Evolutionary conservation across 345 rosid genomes (phyloP).

Genomic region (Populus tremula): DNA sequence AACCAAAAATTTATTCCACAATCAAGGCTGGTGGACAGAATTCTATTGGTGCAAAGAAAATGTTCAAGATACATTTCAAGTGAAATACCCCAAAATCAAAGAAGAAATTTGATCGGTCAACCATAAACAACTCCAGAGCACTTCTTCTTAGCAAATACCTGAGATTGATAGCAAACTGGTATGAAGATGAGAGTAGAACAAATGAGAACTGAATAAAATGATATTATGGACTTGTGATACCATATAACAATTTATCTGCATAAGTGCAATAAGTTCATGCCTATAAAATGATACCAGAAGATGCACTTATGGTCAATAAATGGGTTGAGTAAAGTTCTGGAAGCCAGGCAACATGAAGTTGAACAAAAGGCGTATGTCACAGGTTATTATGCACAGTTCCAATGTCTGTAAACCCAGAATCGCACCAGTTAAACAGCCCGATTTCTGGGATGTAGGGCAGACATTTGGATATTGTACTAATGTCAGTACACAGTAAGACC

Average conservation of each 20-base stretch:
- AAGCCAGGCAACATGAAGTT: background rate
- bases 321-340: background rate
- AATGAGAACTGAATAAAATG: conserved; percentile 11
- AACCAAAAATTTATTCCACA: conserved; percentile 7
- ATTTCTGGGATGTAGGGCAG: background rate
- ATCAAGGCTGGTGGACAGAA: background rate
- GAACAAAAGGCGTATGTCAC: background rate
- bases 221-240: conserved; percentile 14
- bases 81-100: conserved; percentile 89
- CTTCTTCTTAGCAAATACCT: conserved; percentile 96
- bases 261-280: background rate
- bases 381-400: background rate
- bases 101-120: conserved; percentile 93
- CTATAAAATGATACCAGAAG: background rate
- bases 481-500: background rate
- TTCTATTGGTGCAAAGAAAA: conserved; percentile 6
- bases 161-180: conserved; percentile 9
- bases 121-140: conserved; percentile 94
- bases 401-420: background rate
- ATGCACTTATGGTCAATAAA: background rate
- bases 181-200: background rate
- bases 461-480: background rate
- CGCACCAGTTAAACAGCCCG: background rate
- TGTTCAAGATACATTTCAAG: conserved; percentile 10
- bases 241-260: background rate